Percentiles rank a stretch among this genome's conserved stretches.
Conservation (phyloP, 192 early-diverging fungal species). For the Coemansia reversa region DNA sequence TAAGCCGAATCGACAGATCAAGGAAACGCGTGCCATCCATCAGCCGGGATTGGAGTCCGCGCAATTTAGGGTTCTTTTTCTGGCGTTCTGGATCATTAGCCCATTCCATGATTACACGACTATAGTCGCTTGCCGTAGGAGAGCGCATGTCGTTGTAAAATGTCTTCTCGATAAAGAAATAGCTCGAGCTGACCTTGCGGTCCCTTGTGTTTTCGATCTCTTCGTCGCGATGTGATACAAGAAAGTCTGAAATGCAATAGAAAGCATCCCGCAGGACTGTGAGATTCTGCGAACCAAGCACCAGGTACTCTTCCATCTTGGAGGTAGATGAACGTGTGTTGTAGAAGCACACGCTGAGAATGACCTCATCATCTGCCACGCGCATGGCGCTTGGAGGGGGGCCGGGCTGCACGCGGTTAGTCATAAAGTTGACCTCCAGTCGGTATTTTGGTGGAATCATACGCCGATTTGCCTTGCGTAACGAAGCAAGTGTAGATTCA, state of each 20-base stretch:
- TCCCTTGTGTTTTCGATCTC: constrained; percentile 50
- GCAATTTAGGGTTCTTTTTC: constrained; percentile 51
- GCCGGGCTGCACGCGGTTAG: constrained; percentile 41
- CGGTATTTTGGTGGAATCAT: constrained; percentile 53
- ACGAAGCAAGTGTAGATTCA: constrained; percentile 48
- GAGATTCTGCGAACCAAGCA: constrained; percentile 69
- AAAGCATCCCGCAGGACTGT: constrained; percentile 69
- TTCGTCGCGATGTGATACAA: constrained; percentile 48
- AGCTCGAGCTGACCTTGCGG: constrained; percentile 63
- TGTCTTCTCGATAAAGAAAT: constrained; percentile 73
- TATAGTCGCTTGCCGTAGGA: constrained; percentile 63
- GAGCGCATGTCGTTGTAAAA: constrained; percentile 74
- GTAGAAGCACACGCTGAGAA: constrained; percentile 66
- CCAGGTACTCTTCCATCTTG: constrained; percentile 63
- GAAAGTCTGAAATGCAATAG: constrained; percentile 68
- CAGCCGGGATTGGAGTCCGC: constrained; percentile 49
- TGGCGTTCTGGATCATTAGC: constrained; percentile 56
- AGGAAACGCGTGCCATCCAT: constrained; percentile 64
- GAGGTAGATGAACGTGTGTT: constrained; percentile 55
- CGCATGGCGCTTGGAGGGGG: constrained; percentile 24
- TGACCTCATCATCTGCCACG: constrained; percentile 55
- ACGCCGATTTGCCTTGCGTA: constrained; percentile 53
- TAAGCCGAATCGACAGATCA: constrained; percentile 64
- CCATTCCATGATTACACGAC: constrained; percentile 72
- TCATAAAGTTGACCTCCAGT: constrained; percentile 56